These are phyloP conservation scores for Aspergillus clavatus DNA, from an alignment of 2,329 filamentous ascomycete species.

Conservation along the genomic window DNA sequence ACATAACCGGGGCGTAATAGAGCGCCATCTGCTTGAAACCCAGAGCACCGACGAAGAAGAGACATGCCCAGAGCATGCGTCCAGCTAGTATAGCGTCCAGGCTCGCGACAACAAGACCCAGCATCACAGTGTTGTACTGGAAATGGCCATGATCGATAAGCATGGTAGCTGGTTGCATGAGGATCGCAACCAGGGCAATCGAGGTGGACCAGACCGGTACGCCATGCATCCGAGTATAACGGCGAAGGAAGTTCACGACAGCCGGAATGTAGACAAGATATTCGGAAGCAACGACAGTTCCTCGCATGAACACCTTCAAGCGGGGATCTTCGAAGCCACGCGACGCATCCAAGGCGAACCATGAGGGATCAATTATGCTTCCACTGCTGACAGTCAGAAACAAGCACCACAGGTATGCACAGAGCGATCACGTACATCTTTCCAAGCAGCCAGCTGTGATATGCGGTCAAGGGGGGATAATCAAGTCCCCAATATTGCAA, in stretches of 20 bases:
- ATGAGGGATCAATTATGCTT: conserved; percentile 68
- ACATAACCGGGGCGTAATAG: conserved; percentile 91
- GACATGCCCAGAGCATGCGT: conserved; percentile 77
- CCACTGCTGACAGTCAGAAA: conserved; percentile 50
- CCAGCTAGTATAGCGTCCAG: conserved; percentile 86
- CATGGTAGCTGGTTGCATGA: conserved; percentile 87
- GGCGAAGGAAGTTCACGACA: conserved; percentile 75
- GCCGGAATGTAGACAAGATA: conserved; percentile 87
- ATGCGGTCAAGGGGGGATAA: conserved; percentile 94
- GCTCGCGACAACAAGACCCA: conserved; percentile 79
- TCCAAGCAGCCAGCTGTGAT: conserved; percentile 95
- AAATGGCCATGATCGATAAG: conserved; percentile 95
- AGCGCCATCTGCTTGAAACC: conserved; percentile 99
- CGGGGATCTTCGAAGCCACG: conserved; percentile 72
- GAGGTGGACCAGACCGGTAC: conserved; percentile 78
- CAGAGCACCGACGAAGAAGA: conserved; percentile 91
- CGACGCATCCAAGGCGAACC: conserved; percentile 82
- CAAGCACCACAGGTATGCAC: background rate
- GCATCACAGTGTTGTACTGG: conserved; percentile 98
- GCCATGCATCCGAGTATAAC: conserved; percentile 69
- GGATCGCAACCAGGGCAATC: conserved; percentile 79
- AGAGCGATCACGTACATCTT: conserved; percentile 61
- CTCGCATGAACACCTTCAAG: conserved; percentile 94
- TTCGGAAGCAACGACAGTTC: conserved; percentile 83
- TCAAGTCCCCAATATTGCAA: conserved; percentile 96